phyloP scores from a whole-genome alignment of 2,329 filamentous ascomycete species.

The Clathrospora elynae region DNA sequence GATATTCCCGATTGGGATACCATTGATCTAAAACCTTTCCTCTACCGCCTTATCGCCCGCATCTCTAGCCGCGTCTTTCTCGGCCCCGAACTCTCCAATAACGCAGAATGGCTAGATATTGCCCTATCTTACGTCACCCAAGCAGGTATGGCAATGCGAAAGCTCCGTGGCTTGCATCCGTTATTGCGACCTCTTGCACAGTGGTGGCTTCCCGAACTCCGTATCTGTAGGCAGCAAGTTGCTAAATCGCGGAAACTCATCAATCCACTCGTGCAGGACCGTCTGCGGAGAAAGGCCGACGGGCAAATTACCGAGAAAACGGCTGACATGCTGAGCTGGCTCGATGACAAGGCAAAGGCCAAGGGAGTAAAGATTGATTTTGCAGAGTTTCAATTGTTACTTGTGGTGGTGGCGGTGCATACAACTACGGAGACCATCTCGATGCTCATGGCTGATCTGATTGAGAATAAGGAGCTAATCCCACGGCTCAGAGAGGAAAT shows the following conservation, averaged over 20 bases:
- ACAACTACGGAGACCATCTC: background rate
- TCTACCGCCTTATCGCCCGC: background rate
- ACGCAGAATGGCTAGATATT: background rate
- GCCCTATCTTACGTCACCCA: background rate
- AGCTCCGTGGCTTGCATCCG: background rate
- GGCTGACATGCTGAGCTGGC: background rate
- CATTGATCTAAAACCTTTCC: background rate
- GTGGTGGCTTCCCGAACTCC: background rate
- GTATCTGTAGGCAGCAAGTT: background rate
- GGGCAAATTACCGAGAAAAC: background rate
- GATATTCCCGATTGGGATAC: background rate
- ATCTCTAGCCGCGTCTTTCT: background rate
- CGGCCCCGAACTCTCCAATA: background rate
- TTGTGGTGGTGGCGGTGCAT: background rate
- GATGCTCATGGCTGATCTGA: background rate
- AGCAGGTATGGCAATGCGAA: background rate
- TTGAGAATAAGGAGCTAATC: background rate
- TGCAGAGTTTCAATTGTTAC: background rate
- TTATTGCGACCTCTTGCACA: background rate
- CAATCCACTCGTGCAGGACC: background rate
- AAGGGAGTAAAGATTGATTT: background rate
- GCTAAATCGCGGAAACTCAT: background rate
- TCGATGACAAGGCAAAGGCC: background rate
- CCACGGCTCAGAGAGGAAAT: background rate
- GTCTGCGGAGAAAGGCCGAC: background rate